Percentiles rank a stretch among this genome's conserved stretches.
phyloP scores from a whole-genome alignment of 495 filamentous ascomycete genomes.

The Tuber umbilicatum region DNA sequence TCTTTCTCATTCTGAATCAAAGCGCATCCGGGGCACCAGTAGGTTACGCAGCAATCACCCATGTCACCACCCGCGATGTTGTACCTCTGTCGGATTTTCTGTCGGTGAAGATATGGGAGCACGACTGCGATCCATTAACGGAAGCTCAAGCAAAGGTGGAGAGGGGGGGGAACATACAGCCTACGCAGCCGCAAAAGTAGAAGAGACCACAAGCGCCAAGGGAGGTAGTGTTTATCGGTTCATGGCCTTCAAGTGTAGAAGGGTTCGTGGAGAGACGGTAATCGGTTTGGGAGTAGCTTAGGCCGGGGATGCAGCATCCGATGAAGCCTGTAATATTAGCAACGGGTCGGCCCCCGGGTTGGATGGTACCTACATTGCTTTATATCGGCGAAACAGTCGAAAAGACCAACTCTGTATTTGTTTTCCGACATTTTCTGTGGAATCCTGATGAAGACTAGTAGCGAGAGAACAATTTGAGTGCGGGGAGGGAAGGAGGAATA shows the following conservation, averaged over 20 bases:
- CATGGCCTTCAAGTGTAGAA: not conserved
- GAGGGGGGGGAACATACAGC: not conserved
- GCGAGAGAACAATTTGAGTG: not conserved
- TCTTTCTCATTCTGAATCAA: not conserved
- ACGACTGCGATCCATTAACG: not conserved
- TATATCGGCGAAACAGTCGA: not conserved
- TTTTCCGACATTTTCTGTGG: not conserved
- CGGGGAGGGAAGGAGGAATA: not conserved
- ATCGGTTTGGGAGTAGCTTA: not conserved
- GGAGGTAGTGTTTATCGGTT: not conserved
- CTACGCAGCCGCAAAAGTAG: not conserved
- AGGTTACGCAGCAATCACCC: not conserved
- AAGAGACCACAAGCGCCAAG: not conserved
- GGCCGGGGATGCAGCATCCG: conserved; percentile 1
- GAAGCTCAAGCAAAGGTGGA: not conserved
- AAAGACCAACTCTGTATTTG: not conserved
- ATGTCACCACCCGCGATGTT: not conserved
- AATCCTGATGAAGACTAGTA: not conserved
- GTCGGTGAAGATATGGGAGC: not conserved
- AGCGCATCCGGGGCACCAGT: not conserved
- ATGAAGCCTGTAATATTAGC: not conserved
- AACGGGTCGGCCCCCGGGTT: not conserved
- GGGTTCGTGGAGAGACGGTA: not conserved
- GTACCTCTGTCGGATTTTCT: not conserved
- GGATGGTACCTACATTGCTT: not conserved